Evolutionary conservation across 2,329 filamentous ascomycete genomes (phyloP).

Genomic region (Beauveria caledonica): DNA sequence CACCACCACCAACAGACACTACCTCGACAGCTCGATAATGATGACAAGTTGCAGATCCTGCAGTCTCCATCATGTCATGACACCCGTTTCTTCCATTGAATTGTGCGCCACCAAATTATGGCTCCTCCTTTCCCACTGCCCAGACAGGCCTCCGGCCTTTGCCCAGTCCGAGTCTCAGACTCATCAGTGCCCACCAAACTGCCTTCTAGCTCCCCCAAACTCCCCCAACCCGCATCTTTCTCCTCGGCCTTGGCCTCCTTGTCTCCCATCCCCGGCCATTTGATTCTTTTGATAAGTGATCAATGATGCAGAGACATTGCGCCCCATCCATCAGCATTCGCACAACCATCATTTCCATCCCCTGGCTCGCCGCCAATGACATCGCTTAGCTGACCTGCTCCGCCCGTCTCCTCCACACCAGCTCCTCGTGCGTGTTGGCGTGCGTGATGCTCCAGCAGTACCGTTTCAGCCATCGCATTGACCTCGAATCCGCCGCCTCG

Average conservation of each 20-base stretch:
- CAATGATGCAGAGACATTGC: not conserved
- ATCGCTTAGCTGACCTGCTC: not conserved
- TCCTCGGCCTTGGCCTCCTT: not conserved
- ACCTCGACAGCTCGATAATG: too few species aligned
- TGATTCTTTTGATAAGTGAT: not conserved
- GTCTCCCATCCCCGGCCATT: not conserved
- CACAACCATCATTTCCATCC: not conserved
- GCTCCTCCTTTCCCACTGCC: not conserved
- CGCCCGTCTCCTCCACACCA: not conserved
- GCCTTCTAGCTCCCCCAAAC: not conserved
- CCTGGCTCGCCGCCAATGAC: not conserved
- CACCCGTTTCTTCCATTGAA: not conserved
- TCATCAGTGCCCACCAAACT: not conserved
- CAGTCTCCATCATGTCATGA: too few species aligned
- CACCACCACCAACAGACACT: too few species aligned
- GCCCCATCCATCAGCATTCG: not conserved
- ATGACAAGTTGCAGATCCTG: too few species aligned
- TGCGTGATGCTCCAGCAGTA: not conserved
- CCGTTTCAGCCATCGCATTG: constrained; percentile 12
- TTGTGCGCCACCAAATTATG: not conserved
- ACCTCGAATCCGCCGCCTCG: constrained; percentile 4
- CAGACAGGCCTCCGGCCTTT: too few species aligned
- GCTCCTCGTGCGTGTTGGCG: not conserved
- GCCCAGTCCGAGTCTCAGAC: too few species aligned
- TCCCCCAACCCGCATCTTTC: constrained; percentile 6